Evolutionary conservation across 371 early-diverging fungal genomes (phyloP).

Genomic region (Smittium mucronatum): DNA sequence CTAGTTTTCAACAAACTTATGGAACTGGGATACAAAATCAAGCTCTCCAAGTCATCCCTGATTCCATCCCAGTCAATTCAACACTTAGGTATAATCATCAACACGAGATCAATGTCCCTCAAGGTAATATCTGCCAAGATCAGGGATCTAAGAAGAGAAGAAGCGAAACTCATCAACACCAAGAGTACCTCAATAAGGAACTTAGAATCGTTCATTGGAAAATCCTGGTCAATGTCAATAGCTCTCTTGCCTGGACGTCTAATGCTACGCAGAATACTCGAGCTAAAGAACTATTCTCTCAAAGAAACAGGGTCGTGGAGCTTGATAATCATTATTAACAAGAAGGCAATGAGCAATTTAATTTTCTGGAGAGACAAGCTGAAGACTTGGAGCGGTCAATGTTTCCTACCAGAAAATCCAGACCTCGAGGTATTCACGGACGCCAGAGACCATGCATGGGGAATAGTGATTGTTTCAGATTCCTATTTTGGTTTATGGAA

Average conservation of each 20-base stretch:
- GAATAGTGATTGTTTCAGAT: not conserved
- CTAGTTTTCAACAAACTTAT: slow-evolving; percentile 14
- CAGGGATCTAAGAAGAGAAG: not conserved
- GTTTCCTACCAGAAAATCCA: not conserved
- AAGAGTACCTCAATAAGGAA: not conserved
- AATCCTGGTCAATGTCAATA: slow-evolving; percentile 4
- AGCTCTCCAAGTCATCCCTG: slow-evolving; percentile 21
- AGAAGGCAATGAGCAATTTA: slow-evolving; percentile 2
- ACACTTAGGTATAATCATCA: slow-evolving; percentile 30
- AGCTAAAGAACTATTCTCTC: not conserved
- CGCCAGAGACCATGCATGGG: not conserved
- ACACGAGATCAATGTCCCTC: slow-evolving; percentile 13
- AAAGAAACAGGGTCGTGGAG: not conserved
- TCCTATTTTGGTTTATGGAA: not conserved
- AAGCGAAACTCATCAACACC: not conserved
- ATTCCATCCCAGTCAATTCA: slow-evolving; percentile 28
- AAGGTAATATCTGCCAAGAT: not conserved
- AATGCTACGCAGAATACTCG: not conserved
- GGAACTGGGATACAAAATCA: not conserved
- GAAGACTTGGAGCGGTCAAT: not conserved
- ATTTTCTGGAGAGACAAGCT: slow-evolving; percentile 1
- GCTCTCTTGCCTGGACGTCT: not conserved
- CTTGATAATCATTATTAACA: not conserved
- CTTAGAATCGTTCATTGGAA: slow-evolving; percentile 14
- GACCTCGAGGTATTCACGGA: slow-evolving; percentile 1